Base-by-base conservation (phyloP, 257 asterid species). In the Sherardia arvensis region DNA sequence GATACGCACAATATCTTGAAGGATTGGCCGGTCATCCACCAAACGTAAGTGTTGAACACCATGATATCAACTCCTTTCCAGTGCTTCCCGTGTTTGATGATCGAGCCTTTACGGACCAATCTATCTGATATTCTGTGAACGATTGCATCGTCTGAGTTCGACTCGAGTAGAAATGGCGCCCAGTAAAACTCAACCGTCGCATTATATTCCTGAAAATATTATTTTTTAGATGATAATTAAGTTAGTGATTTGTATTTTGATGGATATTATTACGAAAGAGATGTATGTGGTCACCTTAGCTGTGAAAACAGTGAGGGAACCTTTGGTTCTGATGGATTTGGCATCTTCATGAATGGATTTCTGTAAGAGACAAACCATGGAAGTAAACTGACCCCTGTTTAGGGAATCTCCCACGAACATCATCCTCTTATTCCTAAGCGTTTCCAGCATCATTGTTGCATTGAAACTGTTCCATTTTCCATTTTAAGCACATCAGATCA, bases 101-200 rank as follows among this genome's bases (percentile, higher is more conserved):
- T 83, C 1, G 97, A 77, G 0, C 85, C 89, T 66, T 85, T 82
- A 3, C 83, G 74, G 1, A 92, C 84, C 5, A 82, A 63, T 69
- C 95, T 73, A n/a, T 84, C 85, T 0, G 63, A 38, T 10, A 73
- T 66, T 58, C 88, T 73, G 68, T 89, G 98, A 33, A 76, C 66
- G 1, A 51, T 51, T 0, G 95, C 87, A 67, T 90, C 88, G 8
- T 92, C 98, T 0, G 97, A 66, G 66, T 92, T 92, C 12, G 98
- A 92, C 69, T 89, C 95, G 4, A 92, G 74, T 4, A 92, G 79
- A 68, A 86, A 83, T 11, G 97, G 98, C 1, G 91, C 91, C 98
- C 98, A 92, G 17, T 92, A 85, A 73, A 76, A 92, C 74, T 83
- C 97, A 12, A 92, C 73, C 1, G 82, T 83, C 0, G 93, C 95